phyloP scores from a whole-genome alignment of 176 grass and related monocot species.

The Carex pumila region DNA sequence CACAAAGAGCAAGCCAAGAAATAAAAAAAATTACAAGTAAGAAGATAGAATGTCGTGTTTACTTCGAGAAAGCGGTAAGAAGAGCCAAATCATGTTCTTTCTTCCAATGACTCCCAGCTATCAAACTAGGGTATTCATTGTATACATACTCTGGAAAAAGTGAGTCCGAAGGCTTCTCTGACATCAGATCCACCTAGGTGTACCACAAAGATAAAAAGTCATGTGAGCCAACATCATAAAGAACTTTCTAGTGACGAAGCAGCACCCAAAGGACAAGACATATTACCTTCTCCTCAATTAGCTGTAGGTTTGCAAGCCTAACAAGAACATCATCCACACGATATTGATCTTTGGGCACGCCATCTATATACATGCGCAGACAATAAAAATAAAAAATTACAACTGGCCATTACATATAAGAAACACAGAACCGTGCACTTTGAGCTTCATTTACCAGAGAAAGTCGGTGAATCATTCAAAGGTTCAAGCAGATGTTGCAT shows the following conservation, averaged over 20 bases:
- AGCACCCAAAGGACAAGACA: not conserved
- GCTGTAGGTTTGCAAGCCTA: constrained; percentile 76
- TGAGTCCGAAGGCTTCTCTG: not conserved
- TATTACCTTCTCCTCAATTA: constrained; percentile 90
- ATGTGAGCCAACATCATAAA: constrained; percentile 19
- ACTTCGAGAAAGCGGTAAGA: constrained; percentile 1
- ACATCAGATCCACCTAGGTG: constrained; percentile 21
- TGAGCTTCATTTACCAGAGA: constrained; percentile 58
- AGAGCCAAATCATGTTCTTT: constrained; percentile 19
- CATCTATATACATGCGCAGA: constrained; percentile 51
- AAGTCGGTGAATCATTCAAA: constrained; percentile 43
- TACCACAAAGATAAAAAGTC: not conserved
- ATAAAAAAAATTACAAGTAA: not conserved
- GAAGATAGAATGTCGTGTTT: constrained; percentile 3
- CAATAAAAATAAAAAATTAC: constrained; percentile 21
- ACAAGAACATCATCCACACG: constrained; percentile 73
- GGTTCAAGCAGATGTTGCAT: constrained; percentile 85
- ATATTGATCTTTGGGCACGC: constrained; percentile 79
- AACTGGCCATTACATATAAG: constrained; percentile 20
- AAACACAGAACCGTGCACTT: constrained; percentile 10
- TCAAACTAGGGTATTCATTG: constrained; percentile 25
- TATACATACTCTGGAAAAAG: constrained; percentile 34
- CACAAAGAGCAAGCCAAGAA: not conserved
- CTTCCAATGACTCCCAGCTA: constrained; percentile 25
- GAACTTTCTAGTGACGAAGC: not conserved